Conservation (phyloP, 805 yeast species). For the Candida suzukii region DNA sequence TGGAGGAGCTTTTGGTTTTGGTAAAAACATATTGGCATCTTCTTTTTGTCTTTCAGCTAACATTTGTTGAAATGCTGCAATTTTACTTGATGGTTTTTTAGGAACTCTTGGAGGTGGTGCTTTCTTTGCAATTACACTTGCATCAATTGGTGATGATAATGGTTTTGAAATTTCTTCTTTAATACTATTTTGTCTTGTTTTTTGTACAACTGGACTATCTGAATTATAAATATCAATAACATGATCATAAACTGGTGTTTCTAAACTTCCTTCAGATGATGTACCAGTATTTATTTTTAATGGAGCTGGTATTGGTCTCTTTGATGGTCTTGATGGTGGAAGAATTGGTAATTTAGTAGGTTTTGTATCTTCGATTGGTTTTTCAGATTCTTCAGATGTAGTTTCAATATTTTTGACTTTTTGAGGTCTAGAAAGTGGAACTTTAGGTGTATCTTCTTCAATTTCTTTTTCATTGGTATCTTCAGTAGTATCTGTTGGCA, state of each 20-base stretch:
- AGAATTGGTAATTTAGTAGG: background rate
- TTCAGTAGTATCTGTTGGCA: no score
- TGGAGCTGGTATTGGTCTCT: background rate
- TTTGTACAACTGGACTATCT: conserved; percentile 11
- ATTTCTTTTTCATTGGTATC: no score
- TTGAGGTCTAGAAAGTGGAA: no score
- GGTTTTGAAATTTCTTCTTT: background rate
- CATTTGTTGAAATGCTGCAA: conserved; percentile 79
- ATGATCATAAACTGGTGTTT: conserved; percentile 8
- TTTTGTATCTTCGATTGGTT: background rate
- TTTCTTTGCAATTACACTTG: conserved; percentile 3
- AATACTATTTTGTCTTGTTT: background rate
- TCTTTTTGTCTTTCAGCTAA: conserved; percentile 44
- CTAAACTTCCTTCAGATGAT: background rate
- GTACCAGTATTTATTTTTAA: conserved; percentile 2
- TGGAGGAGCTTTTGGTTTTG: conserved; percentile 17
- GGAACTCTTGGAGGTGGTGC: conserved; percentile 62
- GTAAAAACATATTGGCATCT: conserved; percentile 17
- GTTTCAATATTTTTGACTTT: no score
- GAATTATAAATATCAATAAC: conserved; percentile 14
- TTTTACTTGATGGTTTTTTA: conserved; percentile 69
- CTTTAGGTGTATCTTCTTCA: background rate
- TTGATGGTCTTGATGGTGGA: background rate
- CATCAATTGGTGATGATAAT: background rate
- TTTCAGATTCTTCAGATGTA: no score